These are phyloP conservation scores for Didymella arachidicola DNA, from an alignment of 2,329 filamentous ascomycete genomes.

Conservation along the genomic window DNA sequence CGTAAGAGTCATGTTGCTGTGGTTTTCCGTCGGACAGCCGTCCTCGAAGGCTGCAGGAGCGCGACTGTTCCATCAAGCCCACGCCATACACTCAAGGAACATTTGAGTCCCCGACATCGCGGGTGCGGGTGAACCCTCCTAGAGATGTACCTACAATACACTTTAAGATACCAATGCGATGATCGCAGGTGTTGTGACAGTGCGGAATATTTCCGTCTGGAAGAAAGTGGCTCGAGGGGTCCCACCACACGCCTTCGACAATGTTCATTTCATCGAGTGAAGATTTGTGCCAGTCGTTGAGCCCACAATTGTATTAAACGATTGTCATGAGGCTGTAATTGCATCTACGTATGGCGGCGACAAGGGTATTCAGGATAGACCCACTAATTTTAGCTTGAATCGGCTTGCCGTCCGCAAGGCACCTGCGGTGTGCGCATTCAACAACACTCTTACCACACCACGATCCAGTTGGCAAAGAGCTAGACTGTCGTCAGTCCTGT, in stretches of 20 bases:
- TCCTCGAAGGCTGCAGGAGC: background rate
- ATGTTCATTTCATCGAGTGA: background rate
- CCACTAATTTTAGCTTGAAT: background rate
- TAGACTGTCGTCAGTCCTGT: background rate
- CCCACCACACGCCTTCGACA: background rate
- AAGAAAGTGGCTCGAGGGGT: background rate
- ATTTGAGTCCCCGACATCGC: background rate
- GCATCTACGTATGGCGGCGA: background rate
- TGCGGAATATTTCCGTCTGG: background rate
- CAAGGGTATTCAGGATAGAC: background rate
- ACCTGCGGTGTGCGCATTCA: slow-evolving; percentile 11
- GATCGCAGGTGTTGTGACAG: background rate
- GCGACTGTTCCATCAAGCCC: background rate
- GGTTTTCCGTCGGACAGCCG: background rate
- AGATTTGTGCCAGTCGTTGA: background rate
- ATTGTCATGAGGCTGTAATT: background rate
- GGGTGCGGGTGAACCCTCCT: background rate
- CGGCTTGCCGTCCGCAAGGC: slow-evolving; percentile 9
- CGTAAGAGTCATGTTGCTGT: too few relatives aligned
- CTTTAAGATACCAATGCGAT: background rate
- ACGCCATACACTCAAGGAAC: background rate
- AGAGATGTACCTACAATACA: background rate
- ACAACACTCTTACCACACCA: background rate
- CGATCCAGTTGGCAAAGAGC: background rate
- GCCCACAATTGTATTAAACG: background rate